phyloP scores from a whole-genome alignment of 2,329 filamentous ascomycete genomes.

The Neophaeococcomyces aloes region DNA sequence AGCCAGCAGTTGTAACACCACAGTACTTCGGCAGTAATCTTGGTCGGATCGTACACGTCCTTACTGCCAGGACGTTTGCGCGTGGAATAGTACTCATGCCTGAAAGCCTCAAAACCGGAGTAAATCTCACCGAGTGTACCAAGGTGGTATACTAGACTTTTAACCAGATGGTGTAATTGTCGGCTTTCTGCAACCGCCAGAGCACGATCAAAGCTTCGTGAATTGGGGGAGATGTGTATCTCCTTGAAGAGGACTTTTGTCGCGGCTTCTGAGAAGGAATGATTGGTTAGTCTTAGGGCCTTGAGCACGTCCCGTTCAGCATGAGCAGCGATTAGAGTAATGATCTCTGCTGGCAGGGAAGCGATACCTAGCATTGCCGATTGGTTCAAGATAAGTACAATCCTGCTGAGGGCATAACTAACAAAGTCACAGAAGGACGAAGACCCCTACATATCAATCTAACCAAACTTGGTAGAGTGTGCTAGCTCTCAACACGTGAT shows the following conservation, averaged over 20 bases:
- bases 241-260: not conserved
- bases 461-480: too few species aligned
- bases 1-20: constrained; percentile 3
- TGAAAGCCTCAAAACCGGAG: constrained; percentile 4
- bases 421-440: too few species aligned
- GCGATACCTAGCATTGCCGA: too few species aligned
- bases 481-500: too few species aligned
- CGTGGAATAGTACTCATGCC: not conserved
- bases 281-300: not conserved
- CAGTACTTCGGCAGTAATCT: not conserved
- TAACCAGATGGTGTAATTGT: not conserved
- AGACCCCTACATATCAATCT: too few species aligned
- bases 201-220: constrained; percentile 5
- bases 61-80: not conserved
- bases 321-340: not conserved
- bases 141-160: constrained; percentile 5
- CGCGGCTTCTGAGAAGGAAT: not conserved
- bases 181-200: not conserved
- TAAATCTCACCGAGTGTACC: constrained; percentile 3
- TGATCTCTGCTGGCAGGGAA: constrained; percentile 1
- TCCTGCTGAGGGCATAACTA: not conserved
- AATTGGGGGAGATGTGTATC: constrained; percentile 5
- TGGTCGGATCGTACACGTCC: not conserved
- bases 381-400: not conserved
- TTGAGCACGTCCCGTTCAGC: constrained; percentile 5